These are phyloP conservation scores for Cicer arietinum DNA, from an alignment of 306 rosid genomes.

Conservation along the genomic window DNA sequence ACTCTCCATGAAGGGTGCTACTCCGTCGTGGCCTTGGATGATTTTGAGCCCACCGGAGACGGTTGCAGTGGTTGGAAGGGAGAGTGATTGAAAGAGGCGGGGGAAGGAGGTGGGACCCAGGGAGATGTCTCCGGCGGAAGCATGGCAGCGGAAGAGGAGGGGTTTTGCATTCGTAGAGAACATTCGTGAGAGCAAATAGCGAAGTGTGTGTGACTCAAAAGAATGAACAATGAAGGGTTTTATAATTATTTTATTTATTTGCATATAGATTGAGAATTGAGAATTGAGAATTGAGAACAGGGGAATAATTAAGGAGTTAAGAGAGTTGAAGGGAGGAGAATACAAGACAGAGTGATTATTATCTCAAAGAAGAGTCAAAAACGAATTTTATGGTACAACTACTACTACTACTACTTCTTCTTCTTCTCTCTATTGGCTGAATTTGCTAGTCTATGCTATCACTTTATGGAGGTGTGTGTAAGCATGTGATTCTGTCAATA, in stretches of 20 bases:
- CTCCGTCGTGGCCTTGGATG: constrained; percentile 56
- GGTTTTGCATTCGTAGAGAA: constrained; percentile 58
- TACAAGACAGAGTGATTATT: too few species aligned
- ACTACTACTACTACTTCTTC: neutral
- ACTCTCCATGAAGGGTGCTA: constrained; percentile 46
- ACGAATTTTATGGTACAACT: neutral
- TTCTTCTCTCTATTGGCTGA: neutral
- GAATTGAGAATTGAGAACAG: neutral
- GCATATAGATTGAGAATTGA: neutral
- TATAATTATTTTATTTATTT: neutral
- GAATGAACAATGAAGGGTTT: too few species aligned
- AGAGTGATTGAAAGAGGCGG: constrained; percentile 59
- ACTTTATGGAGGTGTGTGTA: neutral
- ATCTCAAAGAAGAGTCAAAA: neutral
- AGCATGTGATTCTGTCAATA: neutral
- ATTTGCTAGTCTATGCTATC: neutral
- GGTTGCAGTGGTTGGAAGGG: constrained; percentile 52
- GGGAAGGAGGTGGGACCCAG: constrained; percentile 51
- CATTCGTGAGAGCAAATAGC: constrained; percentile 52
- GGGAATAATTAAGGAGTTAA: too few species aligned
- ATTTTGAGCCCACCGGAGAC: constrained; percentile 54
- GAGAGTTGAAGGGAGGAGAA: too few species aligned
- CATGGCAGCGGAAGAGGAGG: constrained; percentile 58
- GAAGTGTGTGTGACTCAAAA: neutral
- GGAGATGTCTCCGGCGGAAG: constrained; percentile 60